Evolutionary conservation across 2,329 filamentous ascomycete genomes (phyloP).

Genomic region (Ceratocystis variospora): DNA sequence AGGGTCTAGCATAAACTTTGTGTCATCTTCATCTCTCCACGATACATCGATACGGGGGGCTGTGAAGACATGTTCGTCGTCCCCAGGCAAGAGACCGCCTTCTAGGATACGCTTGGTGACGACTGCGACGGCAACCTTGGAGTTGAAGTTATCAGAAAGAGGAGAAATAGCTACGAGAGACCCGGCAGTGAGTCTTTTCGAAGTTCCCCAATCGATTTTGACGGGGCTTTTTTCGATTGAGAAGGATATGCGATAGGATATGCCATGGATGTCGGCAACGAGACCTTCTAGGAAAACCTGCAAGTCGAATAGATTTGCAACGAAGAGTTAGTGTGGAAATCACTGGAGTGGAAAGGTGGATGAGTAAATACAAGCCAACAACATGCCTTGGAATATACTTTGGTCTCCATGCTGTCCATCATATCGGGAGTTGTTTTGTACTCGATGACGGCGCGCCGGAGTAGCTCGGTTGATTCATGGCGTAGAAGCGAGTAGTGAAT

Average conservation of each 20-base stretch:
- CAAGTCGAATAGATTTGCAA: background rate
- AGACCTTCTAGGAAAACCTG: conserved; percentile 56
- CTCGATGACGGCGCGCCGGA: conserved; percentile 51
- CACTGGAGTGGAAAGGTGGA: background rate
- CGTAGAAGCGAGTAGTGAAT: conserved; percentile 63
- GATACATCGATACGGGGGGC: conserved; percentile 65
- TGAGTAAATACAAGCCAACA: background rate
- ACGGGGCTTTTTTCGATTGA: conserved; percentile 51
- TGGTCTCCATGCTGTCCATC: conserved; percentile 43
- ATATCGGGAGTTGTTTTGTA: conserved; percentile 40
- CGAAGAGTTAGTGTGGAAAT: background rate
- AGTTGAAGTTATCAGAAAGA: conserved; percentile 46
- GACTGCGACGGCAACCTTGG: conserved; percentile 52
- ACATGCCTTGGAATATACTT: conserved; percentile 56
- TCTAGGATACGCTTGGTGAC: conserved; percentile 56
- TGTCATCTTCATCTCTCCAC: conserved; percentile 47
- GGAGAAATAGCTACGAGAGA: conserved; percentile 41
- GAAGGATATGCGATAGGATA: conserved; percentile 56
- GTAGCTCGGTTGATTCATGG: conserved; percentile 56
- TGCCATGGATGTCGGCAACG: conserved; percentile 46
- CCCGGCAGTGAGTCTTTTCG: conserved; percentile 39
- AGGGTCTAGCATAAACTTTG: conserved; percentile 46
- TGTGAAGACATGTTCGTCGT: conserved; percentile 18
- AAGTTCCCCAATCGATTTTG: conserved; percentile 49
- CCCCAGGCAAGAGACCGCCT: conserved; percentile 44